phyloP scores from a whole-genome alignment of 352 stramenopile genomes.

The Pythium coloratum region DNA sequence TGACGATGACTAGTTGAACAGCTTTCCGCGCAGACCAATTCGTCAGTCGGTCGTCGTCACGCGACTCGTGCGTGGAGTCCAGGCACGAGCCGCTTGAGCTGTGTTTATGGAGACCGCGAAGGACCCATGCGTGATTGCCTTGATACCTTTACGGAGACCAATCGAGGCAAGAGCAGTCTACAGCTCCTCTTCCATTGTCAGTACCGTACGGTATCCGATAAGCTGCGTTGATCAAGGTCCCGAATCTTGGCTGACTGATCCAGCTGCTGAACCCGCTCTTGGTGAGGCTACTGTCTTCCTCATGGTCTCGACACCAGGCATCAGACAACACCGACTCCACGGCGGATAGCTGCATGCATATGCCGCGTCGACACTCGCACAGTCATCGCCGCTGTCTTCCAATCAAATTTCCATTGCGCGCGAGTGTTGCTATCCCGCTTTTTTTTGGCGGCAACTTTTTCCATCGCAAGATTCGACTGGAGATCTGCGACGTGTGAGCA shows the following conservation, averaged over 20 bases:
- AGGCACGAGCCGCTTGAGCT: too few relatives aligned
- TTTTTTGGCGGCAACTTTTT: neutral
- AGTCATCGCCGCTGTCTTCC: neutral
- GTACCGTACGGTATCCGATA: neutral
- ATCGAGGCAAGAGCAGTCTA: neutral
- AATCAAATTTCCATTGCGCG: neutral
- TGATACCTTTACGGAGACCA: neutral
- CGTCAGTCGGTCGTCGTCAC: neutral
- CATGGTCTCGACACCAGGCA: neutral
- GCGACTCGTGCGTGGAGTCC: neutral
- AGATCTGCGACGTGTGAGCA: conserved; percentile 5
- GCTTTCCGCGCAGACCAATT: neutral
- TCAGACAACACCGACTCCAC: neutral
- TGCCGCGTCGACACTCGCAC: neutral
- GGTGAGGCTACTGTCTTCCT: neutral
- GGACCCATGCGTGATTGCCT: neutral
- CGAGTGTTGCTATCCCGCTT: neutral
- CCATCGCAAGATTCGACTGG: neutral
- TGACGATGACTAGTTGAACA: neutral
- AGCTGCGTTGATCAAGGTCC: neutral
- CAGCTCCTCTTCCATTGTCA: too few relatives aligned
- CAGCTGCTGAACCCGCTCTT: conserved; percentile 7
- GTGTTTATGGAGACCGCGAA: neutral
- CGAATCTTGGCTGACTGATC: neutral
- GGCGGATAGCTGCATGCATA: neutral